Conservation (phyloP, 805 yeast species). For the Saturnispora bothae region DNA sequence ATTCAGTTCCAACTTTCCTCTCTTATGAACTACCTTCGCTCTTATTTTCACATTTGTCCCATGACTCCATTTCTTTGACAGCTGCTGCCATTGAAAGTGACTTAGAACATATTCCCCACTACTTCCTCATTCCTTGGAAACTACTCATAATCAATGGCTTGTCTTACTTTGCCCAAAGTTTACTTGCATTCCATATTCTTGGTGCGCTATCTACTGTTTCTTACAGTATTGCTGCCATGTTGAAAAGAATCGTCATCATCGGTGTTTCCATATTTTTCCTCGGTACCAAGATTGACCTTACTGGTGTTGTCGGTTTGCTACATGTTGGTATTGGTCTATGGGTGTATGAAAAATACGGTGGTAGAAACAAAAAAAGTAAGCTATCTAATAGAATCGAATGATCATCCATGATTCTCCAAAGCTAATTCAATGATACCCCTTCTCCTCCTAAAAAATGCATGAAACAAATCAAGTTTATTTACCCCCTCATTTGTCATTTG, state of each 20-base stretch:
- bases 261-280: conserved; percentile 62
- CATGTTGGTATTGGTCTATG: conserved; percentile 48
- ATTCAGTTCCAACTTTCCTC: conserved; percentile 68
- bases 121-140: conserved; percentile 30
- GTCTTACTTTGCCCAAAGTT: conserved; percentile 69
- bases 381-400: conserved; percentile 11
- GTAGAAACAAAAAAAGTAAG: conserved; percentile 14
- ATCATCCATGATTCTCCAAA: background rate
- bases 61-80: conserved; percentile 4
- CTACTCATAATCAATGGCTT: conserved; percentile 56
- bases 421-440: background rate
- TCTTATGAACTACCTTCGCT: conserved; percentile 43
- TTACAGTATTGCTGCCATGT: conserved; percentile 76
- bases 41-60: conserved; percentile 8
- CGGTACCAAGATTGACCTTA: conserved; percentile 36
- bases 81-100: conserved; percentile 1
- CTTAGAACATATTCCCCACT: conserved; percentile 16
- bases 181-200: conserved; percentile 70
- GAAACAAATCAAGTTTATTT: too few species aligned
- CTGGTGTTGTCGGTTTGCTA: conserved; percentile 40
- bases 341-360: conserved; percentile 52
- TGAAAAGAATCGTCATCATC: conserved; percentile 81
- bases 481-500: too few species aligned
- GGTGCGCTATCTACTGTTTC: conserved; percentile 78
- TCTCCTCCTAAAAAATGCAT: too few species aligned